phyloP scores from a whole-genome alignment of 495 filamentous ascomycete genomes.

The Aspergillus cristatus region DNA sequence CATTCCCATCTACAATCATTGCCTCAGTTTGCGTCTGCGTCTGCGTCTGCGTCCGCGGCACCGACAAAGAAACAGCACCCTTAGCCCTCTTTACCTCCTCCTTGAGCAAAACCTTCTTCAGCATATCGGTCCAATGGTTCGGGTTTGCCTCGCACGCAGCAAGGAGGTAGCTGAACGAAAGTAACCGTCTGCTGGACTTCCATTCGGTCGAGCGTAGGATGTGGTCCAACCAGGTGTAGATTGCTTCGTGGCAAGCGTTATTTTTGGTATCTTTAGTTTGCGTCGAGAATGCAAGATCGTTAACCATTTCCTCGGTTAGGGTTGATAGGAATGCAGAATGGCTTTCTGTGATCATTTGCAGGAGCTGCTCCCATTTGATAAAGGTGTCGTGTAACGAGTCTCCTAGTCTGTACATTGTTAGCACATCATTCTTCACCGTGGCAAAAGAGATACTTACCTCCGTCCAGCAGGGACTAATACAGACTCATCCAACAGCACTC shows the following conservation, averaged over 20 bases:
- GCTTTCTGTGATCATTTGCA: constrained; percentile 22
- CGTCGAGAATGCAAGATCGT: constrained; percentile 20
- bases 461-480: constrained; percentile 20
- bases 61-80: too few species aligned
- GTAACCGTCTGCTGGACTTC: constrained; percentile 15
- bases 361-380: constrained; percentile 25
- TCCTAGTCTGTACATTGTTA: constrained; percentile 17
- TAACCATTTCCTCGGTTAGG: constrained; percentile 27
- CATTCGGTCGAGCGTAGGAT: constrained; percentile 27
- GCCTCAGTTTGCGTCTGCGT: neutral
- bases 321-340: constrained; percentile 22
- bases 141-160: constrained; percentile 23
- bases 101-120: constrained; percentile 8
- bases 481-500: constrained; percentile 19
- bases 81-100: too few species aligned
- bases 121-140: constrained; percentile 22
- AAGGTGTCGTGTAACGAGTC: constrained; percentile 22
- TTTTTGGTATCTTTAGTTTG: constrained; percentile 6
- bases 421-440: constrained; percentile 4
- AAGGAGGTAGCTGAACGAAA: constrained; percentile 26
- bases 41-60: too few species aligned
- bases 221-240: constrained; percentile 35
- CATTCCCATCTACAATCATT: constrained; percentile 3
- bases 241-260: constrained; percentile 19
- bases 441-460: constrained; percentile 18